Evolutionary conservation across 2,329 filamentous ascomycete species (phyloP).

Genomic region (Fusarium gaditjirri): DNA sequence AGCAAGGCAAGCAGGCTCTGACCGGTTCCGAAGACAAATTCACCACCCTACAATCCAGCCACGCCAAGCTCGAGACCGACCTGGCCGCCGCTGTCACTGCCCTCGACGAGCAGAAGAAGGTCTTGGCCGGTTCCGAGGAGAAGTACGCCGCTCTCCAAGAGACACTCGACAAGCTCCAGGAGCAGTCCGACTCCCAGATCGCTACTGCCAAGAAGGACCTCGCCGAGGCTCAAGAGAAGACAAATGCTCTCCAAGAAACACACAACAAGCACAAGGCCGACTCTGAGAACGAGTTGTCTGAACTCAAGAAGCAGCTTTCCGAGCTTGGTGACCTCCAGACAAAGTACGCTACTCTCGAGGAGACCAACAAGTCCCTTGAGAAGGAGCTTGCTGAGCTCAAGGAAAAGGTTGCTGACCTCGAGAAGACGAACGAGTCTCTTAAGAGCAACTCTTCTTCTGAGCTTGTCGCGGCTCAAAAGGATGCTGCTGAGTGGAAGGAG

Average conservation of each 20-base stretch:
- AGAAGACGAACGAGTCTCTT: constrained; percentile 42
- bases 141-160: constrained; percentile 43
- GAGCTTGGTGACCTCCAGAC: constrained; percentile 47
- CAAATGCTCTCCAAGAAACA: constrained; percentile 40
- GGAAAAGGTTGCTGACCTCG: constrained; percentile 42
- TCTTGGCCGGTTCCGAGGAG: constrained; percentile 42
- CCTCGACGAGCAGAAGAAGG: constrained; percentile 45
- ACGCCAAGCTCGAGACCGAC: constrained; percentile 44
- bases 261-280: constrained; percentile 47
- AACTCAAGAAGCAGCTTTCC: constrained; percentile 46
- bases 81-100: constrained; percentile 42
- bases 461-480: constrained; percentile 47
- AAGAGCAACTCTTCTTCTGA: constrained; percentile 49
- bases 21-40: constrained; percentile 45
- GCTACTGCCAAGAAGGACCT: constrained; percentile 41
- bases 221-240: constrained; percentile 42
- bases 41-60: constrained; percentile 40
- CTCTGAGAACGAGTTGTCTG: constrained; percentile 43
- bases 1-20: constrained; percentile 44
- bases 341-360: constrained; percentile 48
- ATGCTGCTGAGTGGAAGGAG: constrained; percentile 42
- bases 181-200: constrained; percentile 42
- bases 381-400: constrained; percentile 45
- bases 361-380: constrained; percentile 40
- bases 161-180: constrained; percentile 42